Base-by-base conservation (phyloP, 352 stramenopile genomes). In the Blastocystis hominis region DNA sequence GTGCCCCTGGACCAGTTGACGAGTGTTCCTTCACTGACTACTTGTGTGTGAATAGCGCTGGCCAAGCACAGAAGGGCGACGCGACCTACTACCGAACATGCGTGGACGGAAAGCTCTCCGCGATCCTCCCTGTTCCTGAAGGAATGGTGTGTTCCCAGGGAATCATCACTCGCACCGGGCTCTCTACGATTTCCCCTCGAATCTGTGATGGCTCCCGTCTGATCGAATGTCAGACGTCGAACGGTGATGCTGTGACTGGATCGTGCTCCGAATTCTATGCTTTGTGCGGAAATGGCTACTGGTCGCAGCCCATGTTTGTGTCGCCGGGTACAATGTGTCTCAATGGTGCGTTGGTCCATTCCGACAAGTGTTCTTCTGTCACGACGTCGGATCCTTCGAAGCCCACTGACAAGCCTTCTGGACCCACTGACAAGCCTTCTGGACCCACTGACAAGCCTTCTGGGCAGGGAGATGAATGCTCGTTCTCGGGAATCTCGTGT, bases 391-490 rank as follows among this genome's bases (percentile, higher is more conserved):
- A n/a, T 9, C 56, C 56, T 38, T 10, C 56, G 2, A 64, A n/a
- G 5, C 56, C 56, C 9, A 40, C n/a, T n/a, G n/a, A n/a, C n/a
- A n/a, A n/a, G n/a, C n/a, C n/a, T n/a, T n/a, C n/a, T n/a, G n/a
- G n/a, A n/a, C n/a, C n/a, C n/a, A n/a, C n/a, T n/a, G n/a, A n/a
- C n/a, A n/a, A n/a, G n/a, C n/a, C n/a, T n/a, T n/a, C n/a, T n/a
- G n/a, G n/a, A n/a, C n/a, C n/a, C n/a, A n/a, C n/a, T n/a, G n/a
- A n/a, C n/a, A n/a, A 34, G 20, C 64, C 64, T 13, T n/a, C n/a
- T n/a, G n/a, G n/a, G n/a, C n/a, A n/a, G n/a, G 56, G 68, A 4
- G 66, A 84, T 44, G 77, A 87, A n/a, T 87, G 77, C 55, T 44
- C 59, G 24, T 87, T 87, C 61, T 61, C 56, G 61, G 77, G 77